Evolutionary conservation across 2,329 filamentous ascomycete genomes (phyloP), one percentile per base, ranked within the genome.

Genomic region (Exophiala viscosa): DNA sequence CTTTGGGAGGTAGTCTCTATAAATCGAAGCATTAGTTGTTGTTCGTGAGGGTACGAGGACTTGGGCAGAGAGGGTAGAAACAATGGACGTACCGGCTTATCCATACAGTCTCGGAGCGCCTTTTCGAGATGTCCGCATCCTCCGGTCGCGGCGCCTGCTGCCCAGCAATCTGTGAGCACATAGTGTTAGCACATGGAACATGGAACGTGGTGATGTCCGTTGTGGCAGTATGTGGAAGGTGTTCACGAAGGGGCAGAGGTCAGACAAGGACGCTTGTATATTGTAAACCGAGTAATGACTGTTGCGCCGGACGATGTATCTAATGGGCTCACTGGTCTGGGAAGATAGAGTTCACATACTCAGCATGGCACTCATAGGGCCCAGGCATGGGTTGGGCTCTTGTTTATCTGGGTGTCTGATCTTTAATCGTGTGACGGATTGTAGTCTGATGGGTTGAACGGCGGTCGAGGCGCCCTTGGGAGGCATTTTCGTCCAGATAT

Each of bases 81-180:
- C 8, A 28, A 5, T 5, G 8, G 23, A 28, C 77, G 66, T 78
- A 87, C 83, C 58, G 86, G 84, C 50, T 81, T 81, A 75, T 97
- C 92, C 90, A 96, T 96, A 68, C 83, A 86, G 48, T 75, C 72
- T 62, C 81, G 74, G 61, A 86, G 69, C 65, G 82, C 78, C 62
- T 82, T 74, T 66, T 86, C 83, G 32, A 86, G 68, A 36, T 73
- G 74, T 31, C 76, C 76, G 62, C 83, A 86, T 36, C 79, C 82
- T 65, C 79, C 75, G n/a, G 76, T 69, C 15, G 71, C 65, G 20
- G 54, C 54, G 11, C 51, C 59, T 3, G 56, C 48, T 31, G 73
- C 72, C 73, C 73, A 76, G 65, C 73, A 76, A 60, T 69, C 73
- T 75, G 47, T 57, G 6, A 39, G 36, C 20, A 9, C 28, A 35